Percentiles rank a stretch among this genome's conserved stretches.
Conservation (phyloP, 2,329 filamentous ascomycete species). For the Diaporthe nobilis region DNA sequence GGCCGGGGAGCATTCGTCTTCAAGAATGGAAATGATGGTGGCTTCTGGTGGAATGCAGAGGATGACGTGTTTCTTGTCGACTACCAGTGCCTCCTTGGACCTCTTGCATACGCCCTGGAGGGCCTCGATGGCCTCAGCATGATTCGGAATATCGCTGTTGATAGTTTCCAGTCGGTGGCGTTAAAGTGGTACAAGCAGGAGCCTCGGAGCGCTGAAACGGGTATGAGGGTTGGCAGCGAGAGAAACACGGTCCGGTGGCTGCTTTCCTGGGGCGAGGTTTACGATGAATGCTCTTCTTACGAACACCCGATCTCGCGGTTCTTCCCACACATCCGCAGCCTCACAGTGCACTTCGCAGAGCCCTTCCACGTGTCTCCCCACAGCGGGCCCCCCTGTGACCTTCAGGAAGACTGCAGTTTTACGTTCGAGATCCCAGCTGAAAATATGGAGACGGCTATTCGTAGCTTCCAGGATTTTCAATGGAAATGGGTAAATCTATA, state of each 20-base stretch:
- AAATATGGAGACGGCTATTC: background rate
- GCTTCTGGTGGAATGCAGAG: background rate
- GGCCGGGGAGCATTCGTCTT: background rate
- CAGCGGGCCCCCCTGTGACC: background rate
- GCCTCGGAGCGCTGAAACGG: too few species aligned
- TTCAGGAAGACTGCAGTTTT: background rate
- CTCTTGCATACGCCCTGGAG: background rate
- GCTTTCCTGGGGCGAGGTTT: background rate
- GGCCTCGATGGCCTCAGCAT: background rate
- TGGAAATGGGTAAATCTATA: background rate
- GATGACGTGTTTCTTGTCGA: background rate
- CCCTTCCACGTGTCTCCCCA: background rate
- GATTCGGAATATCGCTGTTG: background rate
- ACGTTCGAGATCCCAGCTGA: background rate
- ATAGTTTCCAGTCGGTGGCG: background rate
- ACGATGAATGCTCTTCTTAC: background rate
- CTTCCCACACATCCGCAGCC: background rate
- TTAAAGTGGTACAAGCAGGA: background rate
- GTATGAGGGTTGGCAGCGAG: background rate
- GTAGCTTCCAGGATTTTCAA: background rate
- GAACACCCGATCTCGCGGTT: background rate
- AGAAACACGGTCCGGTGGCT: background rate
- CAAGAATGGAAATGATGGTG: background rate
- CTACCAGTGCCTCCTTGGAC: background rate
- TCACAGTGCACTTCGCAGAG: slow-evolving; percentile 4